Evolutionary conservation across 2,329 filamentous ascomycete genomes (phyloP), one percentile per base, ranked within the genome.

Genomic region (Ceratocystis harringtonii): DNA sequence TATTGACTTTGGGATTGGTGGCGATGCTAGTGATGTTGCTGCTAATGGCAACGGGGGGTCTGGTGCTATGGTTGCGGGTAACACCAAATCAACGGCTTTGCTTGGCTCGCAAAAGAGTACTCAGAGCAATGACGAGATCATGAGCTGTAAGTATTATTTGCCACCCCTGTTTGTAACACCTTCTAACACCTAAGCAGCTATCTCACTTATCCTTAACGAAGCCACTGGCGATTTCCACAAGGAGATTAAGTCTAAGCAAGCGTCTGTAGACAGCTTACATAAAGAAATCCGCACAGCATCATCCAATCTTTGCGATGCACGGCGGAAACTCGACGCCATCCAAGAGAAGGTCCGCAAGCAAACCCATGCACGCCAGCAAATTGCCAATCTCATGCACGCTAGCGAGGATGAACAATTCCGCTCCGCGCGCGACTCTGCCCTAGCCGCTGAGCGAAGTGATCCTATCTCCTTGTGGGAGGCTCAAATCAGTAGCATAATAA

Each of bases 1-100:
- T 0, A 80, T 91, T n/a, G 94, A 97, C 73, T 99, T 99, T 76
- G 92, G 92, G 7, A 90, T 97, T 32, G 90, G 90, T 4, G 84
- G 84, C 8, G 87, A 90, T 62, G 76, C 75, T 15, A 73, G 74
- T 1, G 79, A 80, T 12, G 75, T 78, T 12, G 74, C 72, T 7
- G 69, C 71, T 3, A 78, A 80, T 68, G 76, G 78, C 52, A 73
- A 81, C 70, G 64, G 74, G 66, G 68, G 41, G 5, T 30, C 63
- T n/a, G 48, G 32, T 15, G n/a, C 19, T 12, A 58, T 60, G 7
- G 44, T 25, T 28, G 22, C 75, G 3, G 48, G 62, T 1, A 19
- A 61, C 12, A 28, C 50, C 30, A 63, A 61, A 15, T 76, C 77
- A 66, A 70, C 74, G 68, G 69, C 79, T 58, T 76, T 76, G 52